Evolutionary conservation across 169 alveolate species (phyloP).

Genomic region (Haemoproteus tartakovskyi): DNA sequence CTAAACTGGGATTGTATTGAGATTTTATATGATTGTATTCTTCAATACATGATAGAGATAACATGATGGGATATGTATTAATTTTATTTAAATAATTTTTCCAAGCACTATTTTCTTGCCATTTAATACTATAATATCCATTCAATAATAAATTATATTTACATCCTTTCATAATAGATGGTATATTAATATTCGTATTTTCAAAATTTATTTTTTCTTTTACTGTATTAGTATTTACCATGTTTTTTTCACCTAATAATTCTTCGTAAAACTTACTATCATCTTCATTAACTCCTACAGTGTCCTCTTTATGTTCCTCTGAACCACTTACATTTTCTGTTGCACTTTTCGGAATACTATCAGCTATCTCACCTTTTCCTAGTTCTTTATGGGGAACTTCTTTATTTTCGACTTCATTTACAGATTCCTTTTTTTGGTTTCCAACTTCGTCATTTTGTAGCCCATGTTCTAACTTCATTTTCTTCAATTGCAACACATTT

Average conservation of each 20-base stretch:
- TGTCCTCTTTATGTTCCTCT: background rate
- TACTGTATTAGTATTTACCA: background rate
- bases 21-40: constrained; percentile 40
- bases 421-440: background rate
- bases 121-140: constrained; percentile 53
- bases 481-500: background rate
- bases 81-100: constrained; percentile 40
- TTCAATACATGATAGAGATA: constrained; percentile 51
- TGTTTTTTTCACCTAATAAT: constrained; percentile 2
- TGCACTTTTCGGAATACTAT: no score
- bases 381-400: no score
- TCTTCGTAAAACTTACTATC: constrained; percentile 1
- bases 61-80: constrained; percentile 42
- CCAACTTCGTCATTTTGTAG: background rate
- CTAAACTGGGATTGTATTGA: constrained; percentile 11
- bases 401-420: no score
- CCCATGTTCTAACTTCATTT: background rate
- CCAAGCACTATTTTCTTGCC: constrained; percentile 43
- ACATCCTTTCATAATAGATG: constrained; percentile 55
- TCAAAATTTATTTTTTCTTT: constrained; percentile 5
- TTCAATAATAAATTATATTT: constrained; percentile 30
- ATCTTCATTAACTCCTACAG: background rate
- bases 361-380: no score
- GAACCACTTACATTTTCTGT: background rate
- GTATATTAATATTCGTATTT: constrained; percentile 24